Conservation (phyloP, 371 early-diverging fungal genomes). For the Mucor racemosus region DNA sequence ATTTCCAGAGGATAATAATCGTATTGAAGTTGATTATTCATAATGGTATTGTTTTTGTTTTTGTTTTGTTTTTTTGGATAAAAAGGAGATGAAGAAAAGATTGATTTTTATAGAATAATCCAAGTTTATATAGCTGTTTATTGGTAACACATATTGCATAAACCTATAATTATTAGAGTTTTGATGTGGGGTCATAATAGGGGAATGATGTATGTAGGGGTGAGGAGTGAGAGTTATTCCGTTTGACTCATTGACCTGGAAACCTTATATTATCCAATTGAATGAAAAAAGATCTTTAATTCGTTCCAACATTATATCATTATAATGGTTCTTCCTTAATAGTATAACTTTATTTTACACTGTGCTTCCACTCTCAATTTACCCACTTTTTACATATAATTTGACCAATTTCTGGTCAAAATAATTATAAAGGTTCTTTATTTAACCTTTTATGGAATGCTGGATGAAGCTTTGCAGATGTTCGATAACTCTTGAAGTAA, state of each 20-base stretch:
- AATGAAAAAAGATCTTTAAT: background rate
- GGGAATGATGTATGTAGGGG: background rate
- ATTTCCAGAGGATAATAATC: conserved; percentile 17
- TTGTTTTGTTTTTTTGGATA: background rate
- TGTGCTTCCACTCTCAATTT: too few relatives aligned
- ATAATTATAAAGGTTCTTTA: conserved; percentile 20
- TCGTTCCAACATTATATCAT: background rate
- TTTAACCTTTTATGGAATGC: conserved; percentile 18
- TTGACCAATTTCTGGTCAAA: conserved; percentile 22
- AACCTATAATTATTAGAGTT: background rate
- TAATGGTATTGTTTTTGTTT: background rate
- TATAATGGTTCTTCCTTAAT: background rate
- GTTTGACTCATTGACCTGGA: conserved; percentile 1
- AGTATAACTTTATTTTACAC: too few relatives aligned
- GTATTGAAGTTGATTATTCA: background rate
- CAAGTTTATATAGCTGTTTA: background rate
- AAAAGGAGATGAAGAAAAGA: background rate
- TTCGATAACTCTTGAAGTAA: conserved; percentile 8
- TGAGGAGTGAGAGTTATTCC: background rate
- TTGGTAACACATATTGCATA: background rate
- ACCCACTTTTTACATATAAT: conserved; percentile 10
- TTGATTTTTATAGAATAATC: background rate
- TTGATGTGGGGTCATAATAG: background rate
- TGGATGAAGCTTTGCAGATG: conserved; percentile 18
- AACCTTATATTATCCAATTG: background rate